These are phyloP conservation scores for Styphnolobium japonicum DNA, from an alignment of 306 rosid species.

Conservation along the genomic window DNA sequence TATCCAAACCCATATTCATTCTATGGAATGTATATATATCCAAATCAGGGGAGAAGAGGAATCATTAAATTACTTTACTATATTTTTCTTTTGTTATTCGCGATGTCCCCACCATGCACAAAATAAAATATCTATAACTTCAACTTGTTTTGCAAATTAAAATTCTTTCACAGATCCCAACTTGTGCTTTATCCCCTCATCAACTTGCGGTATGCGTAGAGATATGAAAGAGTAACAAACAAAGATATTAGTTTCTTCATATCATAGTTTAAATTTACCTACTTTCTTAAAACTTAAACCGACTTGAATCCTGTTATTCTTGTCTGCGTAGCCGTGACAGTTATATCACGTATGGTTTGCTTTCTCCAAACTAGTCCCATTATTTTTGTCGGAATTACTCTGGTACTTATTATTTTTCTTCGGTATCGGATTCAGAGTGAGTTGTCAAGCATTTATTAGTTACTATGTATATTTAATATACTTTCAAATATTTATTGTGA, in stretches of 20 bases:
- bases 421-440: too few species aligned
- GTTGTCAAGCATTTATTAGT: too few species aligned
- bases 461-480: too few species aligned
- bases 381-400: too few species aligned
- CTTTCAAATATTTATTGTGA: too few species aligned
- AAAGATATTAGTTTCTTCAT: too few species aligned
- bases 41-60: neutral
- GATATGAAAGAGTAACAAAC: neutral
- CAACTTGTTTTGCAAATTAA: slow-evolving; percentile 33
- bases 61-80: neutral
- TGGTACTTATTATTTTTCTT: too few species aligned
- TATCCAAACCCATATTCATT: slow-evolving; percentile 39
- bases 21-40: neutral
- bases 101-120: slow-evolving; percentile 19
- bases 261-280: neutral
- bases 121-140: neutral
- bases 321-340: neutral
- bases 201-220: slow-evolving; percentile 32
- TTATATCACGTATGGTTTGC: neutral
- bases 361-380: neutral
- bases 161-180: slow-evolving; percentile 14
- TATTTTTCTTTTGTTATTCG: neutral
- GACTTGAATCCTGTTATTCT: too few species aligned
- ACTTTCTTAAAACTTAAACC: neutral
- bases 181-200: neutral